phyloP scores from a whole-genome alignment of 1,284 basidiomycete genomes.

The Cutaneotrichosporon sp. region DNA sequence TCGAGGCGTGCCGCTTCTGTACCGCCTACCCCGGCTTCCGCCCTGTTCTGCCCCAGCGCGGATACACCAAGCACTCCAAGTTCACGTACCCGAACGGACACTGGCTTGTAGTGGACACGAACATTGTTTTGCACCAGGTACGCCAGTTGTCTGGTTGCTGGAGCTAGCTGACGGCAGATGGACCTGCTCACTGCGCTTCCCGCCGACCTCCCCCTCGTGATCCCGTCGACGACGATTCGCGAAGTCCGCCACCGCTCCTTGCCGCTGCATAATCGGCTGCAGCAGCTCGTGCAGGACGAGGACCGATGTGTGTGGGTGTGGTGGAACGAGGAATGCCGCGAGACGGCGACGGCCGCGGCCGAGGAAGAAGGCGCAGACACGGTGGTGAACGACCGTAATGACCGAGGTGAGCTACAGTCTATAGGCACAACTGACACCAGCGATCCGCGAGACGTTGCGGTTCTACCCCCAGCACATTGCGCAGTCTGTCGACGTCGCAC shows the following conservation, averaged over 20 bases:
- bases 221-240: constrained; percentile 91
- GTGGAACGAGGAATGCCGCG: constrained; percentile 82
- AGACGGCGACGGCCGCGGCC: constrained; percentile 38
- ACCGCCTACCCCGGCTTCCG: constrained; percentile 45
- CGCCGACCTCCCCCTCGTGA: constrained; percentile 65
- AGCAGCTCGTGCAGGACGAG: constrained; percentile 71
- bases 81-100: constrained; percentile 53
- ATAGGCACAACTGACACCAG: constrained; percentile 46
- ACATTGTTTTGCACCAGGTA: constrained; percentile 87
- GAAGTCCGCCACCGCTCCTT: constrained; percentile 93
- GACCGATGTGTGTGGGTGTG: constrained; percentile 74
- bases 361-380: constrained; percentile 25
- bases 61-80: constrained; percentile 53
- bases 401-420: constrained; percentile 59
- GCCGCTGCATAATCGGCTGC: constrained; percentile 86
- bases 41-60: constrained; percentile 53
- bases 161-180: constrained; percentile 63
- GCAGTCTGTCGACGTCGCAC: constrained; percentile 53
- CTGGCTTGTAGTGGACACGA: constrained; percentile 89
- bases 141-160: constrained; percentile 20
- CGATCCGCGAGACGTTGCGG: constrained; percentile 72
- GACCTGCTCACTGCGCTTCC: constrained; percentile 82
- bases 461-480: constrained; percentile 78
- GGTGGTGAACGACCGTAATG: constrained; percentile 81
- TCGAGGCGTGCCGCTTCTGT: constrained; percentile 65